Percentiles rank a stretch among this genome's conserved stretches.
Evolutionary conservation across 768 basidiomycete genomes (phyloP).

Genomic region (Coprinopsis marcescibilis): DNA sequence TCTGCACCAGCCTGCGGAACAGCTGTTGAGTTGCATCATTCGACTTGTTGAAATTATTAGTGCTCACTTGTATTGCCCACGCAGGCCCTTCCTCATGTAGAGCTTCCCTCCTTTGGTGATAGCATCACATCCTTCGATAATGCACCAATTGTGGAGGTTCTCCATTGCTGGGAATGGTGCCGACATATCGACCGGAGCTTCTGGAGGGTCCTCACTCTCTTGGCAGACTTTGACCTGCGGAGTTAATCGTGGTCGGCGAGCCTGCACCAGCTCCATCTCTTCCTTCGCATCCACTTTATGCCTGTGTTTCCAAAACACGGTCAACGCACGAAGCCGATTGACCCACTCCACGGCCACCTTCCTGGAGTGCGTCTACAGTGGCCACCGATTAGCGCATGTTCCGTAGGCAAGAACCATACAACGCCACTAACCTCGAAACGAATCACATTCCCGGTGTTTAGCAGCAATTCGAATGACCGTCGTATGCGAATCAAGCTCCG

Average conservation of each 20-base stretch:
- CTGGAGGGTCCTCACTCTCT: slow-evolving; percentile 39
- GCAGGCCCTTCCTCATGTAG: slow-evolving; percentile 63
- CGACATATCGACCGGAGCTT: slow-evolving; percentile 47
- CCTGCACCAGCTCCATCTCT: slow-evolving; percentile 75
- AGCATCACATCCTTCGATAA: slow-evolving; percentile 71
- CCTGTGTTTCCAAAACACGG: slow-evolving; percentile 74
- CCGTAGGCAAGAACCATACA: no score
- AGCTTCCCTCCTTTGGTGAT: slow-evolving; percentile 70
- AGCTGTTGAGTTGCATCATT: slow-evolving; percentile 1
- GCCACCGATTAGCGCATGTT: no score
- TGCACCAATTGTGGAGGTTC: slow-evolving; percentile 83
- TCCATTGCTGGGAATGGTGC: slow-evolving; percentile 52
- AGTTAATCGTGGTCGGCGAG: slow-evolving; percentile 53
- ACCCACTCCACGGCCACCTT: slow-evolving; percentile 82
- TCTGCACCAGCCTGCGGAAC: slow-evolving; percentile 50
- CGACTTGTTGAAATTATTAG: background rate
- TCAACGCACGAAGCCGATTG: slow-evolving; percentile 59
- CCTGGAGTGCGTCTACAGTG: slow-evolving; percentile 60
- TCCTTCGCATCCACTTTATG: slow-evolving; percentile 70
- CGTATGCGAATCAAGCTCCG: slow-evolving; percentile 45
- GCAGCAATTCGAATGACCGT: slow-evolving; percentile 72
- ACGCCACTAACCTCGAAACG: slow-evolving; percentile 76
- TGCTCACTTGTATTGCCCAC: slow-evolving; percentile 75
- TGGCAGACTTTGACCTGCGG: slow-evolving; percentile 42
- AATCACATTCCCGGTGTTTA: slow-evolving; percentile 61